Evolutionary conservation across 768 basidiomycete species (phyloP), one percentile per base, ranked within the genome.

Genomic region (Leucocoprinus leucothites): DNA sequence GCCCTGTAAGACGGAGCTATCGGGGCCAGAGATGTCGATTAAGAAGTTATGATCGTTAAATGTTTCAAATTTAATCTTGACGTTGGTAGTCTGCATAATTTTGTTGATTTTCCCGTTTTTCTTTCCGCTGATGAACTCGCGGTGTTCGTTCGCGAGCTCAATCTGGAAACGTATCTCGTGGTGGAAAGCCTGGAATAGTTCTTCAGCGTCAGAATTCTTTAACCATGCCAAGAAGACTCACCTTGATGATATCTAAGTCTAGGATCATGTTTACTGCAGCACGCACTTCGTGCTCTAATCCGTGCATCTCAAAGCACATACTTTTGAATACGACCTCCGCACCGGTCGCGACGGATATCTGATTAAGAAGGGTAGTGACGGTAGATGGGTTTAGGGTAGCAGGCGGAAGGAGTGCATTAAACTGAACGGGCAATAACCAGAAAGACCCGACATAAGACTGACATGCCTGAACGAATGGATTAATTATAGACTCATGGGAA

Each of bases 61-160:
- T 5, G 95, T 96, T 76, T 98, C 96, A 59, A 98, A 98, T 72
- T 97, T 97, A 79, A 99, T 97, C 75, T 97, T 96, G 67, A 95
- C 94, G 62, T 90, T 91, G 26, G 95, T 90, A 11, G 86, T 88
- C 71, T 98, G 94, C 93, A 98, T 98, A 69, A 98, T 97, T 76
- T 98, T 98, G 78, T 98, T 98, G 71, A 98, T 93, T 74, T 99
- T 99, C 56, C 96, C 96, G 65, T 98, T 98, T 80, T 98, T 98
- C 79, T 99, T 99, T 42, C 96, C 96, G 54, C 90, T 91, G 70
- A 99, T 97, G 73, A 98, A 99, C 63, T 99, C 96, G 57, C 95
- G 86, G 62, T 98, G 95, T 68, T 99, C 97, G 68, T 96, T 96
- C 41, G 94, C 89, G 4, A 98, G 82, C 71, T 99, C 97, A 52